phyloP scores from a whole-genome alignment of 2,329 filamentous ascomycete genomes.

The Keithomyces neogunnii region DNA sequence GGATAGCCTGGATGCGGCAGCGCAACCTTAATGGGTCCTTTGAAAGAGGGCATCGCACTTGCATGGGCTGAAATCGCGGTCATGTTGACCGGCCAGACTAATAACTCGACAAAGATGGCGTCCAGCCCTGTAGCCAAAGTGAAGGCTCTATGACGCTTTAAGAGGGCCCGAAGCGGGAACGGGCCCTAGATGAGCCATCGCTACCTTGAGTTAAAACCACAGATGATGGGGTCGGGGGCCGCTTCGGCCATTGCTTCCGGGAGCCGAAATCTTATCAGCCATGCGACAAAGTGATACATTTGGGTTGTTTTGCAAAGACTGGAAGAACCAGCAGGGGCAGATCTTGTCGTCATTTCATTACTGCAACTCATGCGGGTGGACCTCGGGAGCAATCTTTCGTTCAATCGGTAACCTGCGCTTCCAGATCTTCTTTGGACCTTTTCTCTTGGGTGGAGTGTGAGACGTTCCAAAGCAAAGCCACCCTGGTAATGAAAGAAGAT shows the following conservation, averaged over 20 bases:
- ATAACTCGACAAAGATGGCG: not conserved
- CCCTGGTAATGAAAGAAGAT: not conserved
- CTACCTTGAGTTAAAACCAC: conserved; percentile 1
- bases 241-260: conserved; percentile 2
- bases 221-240: conserved; percentile 1
- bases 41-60: not conserved
- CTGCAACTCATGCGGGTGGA: not conserved
- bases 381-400: not conserved
- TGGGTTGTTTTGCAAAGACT: too few relatives aligned
- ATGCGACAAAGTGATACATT: too few relatives aligned
- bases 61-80: not conserved
- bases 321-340: not conserved
- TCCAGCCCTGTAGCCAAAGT: conserved; percentile 1
- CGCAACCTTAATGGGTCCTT: not conserved
- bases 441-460: not conserved
- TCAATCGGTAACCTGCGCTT: not conserved
- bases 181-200: not conserved
- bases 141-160: conserved; percentile 1
- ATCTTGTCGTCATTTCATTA: not conserved
- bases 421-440: not conserved
- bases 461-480: conserved; percentile 1
- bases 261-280: not conserved
- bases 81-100: not conserved
- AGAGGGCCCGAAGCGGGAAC: conserved; percentile 2
- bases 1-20: not conserved